Base-by-base conservation (phyloP, 2,329 filamentous ascomycete species). In the Fusarium zealandicum region DNA sequence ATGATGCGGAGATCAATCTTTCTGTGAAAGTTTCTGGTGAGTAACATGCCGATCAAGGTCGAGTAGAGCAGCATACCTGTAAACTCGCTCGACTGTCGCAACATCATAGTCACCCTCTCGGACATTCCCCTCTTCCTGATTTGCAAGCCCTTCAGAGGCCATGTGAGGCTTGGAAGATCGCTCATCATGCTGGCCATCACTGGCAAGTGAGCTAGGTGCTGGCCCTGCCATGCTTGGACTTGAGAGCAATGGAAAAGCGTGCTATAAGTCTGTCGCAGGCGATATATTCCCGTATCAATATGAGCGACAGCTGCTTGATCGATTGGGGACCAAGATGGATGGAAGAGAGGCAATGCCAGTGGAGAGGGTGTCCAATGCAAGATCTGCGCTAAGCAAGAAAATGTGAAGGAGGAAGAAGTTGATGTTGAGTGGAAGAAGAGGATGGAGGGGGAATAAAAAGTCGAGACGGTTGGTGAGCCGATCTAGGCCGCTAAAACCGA, bases 1-100 rank as follows among this genome's bases (percentile, higher is more conserved):
- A 86, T 85, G 67, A 86, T 85, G 64, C 83, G 81, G 20, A 73
- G 70, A 69, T 86, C 83, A 40, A 86, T 76, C 68, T 84, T 85
- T 62, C 75, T 61, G 18, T 6, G 18, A 16, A 18, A 12, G 4
- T n/a, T 22, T 9, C 22, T 18, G 17, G 27, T 61, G 13, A 61
- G 59, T 5, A 28, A 42, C 16, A 9, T n/a, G 14, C 12, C 3
- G 9, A 33, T 18, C 1, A 11, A 13, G 22, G 32, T 17, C 6
- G 5, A 25, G 18, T 10, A 38, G 11, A 10, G 39, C 13, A 10
- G 45, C 58, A 44, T 47, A 61, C 59, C 59, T 73, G 72, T 86
- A 86, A 35, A 85, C 80, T 33, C 74, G 71, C 68, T 86, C 83
- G 36, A 85, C 76, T 33, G 77, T 78, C 65, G 80, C 79, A 27